Evolutionary conservation across 2,329 filamentous ascomycete species (phyloP).

Genomic region (Mycocentrospora acerina): DNA sequence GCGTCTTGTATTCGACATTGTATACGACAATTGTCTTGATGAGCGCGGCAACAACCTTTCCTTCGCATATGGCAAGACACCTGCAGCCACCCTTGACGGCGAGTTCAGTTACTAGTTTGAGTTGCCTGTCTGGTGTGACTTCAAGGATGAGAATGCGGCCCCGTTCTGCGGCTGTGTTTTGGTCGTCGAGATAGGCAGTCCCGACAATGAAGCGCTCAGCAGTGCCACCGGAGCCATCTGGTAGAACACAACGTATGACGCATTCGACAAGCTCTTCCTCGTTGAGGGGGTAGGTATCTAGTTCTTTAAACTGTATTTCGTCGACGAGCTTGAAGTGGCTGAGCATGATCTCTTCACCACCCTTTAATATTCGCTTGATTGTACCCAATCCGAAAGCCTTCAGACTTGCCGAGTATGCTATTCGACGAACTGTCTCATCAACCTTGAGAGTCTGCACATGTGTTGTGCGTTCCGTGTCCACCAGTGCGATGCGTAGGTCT

Average conservation of each 20-base stretch:
- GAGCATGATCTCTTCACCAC: constrained; percentile 72
- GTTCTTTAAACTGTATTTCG: constrained; percentile 79
- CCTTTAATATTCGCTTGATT: constrained; percentile 70
- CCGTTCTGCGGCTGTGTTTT: constrained; percentile 52
- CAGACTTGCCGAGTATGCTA: constrained; percentile 79
- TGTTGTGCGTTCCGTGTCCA: constrained; percentile 83
- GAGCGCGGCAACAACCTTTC: constrained; percentile 81
- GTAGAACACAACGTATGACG: constrained; percentile 74
- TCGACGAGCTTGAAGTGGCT: constrained; percentile 89
- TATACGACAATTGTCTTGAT: constrained; percentile 77
- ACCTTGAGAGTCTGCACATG: constrained; percentile 81
- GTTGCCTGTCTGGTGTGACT: constrained; percentile 70
- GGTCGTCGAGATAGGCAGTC: constrained; percentile 74
- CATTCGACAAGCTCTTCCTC: constrained; percentile 79
- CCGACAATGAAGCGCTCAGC: constrained; percentile 88
- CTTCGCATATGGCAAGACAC: constrained; percentile 69
- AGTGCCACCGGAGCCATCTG: constrained; percentile 56
- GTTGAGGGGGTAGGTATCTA: constrained; percentile 69
- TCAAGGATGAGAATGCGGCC: constrained; percentile 86
- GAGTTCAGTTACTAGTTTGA: constrained; percentile 70
- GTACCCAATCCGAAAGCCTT: constrained; percentile 86
- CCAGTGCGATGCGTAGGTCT: constrained; percentile 74
- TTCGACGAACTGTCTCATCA: constrained; percentile 78
- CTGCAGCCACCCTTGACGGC: constrained; percentile 78
- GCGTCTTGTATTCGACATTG: constrained; percentile 55